Conservation (phyloP, 129 eudicot genomes). For the Saposhnikovia divaricata region DNA sequence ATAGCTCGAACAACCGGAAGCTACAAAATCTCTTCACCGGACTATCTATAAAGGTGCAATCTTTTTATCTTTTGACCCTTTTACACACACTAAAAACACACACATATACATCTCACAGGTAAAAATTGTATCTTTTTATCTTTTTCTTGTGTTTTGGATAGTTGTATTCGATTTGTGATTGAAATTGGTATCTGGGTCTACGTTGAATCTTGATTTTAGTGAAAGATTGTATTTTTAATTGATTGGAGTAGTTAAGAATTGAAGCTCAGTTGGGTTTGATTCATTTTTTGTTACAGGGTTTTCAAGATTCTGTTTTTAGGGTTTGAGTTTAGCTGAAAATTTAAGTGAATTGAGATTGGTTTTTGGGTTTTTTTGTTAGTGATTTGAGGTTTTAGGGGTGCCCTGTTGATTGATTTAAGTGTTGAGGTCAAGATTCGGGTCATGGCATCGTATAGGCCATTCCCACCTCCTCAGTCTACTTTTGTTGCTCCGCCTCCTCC, state of each 20-base stretch:
- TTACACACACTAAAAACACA: not conserved
- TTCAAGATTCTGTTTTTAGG: slow-evolving; percentile 1
- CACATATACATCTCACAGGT: not conserved
- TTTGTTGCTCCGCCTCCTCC: slow-evolving; percentile 58
- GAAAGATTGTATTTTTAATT: not conserved
- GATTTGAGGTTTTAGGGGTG: not conserved
- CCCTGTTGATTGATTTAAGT: not conserved
- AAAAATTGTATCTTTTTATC: not conserved
- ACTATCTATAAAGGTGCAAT: not conserved
- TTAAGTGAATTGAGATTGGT: not conserved
- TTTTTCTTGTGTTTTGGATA: not conserved
- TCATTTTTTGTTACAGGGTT: not conserved
- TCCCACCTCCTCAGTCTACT: slow-evolving; percentile 57
- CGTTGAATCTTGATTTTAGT: not conserved
- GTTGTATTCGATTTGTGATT: not conserved
- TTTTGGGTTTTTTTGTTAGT: not conserved
- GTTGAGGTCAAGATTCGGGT: not conserved
- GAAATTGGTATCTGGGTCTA: not conserved
- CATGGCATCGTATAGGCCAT: slow-evolving; percentile 83
- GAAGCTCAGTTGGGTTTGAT: not conserved
- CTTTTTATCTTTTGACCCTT: not conserved
- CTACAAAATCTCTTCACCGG: not conserved
- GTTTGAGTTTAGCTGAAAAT: not conserved
- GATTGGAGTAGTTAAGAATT: not conserved
- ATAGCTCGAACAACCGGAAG: not conserved